Percentiles rank a stretch among this genome's conserved stretches.
These are phyloP conservation scores for Microsporum canis DNA, from an alignment of 2,329 filamentous ascomycete genomes.

Conservation along the genomic window DNA sequence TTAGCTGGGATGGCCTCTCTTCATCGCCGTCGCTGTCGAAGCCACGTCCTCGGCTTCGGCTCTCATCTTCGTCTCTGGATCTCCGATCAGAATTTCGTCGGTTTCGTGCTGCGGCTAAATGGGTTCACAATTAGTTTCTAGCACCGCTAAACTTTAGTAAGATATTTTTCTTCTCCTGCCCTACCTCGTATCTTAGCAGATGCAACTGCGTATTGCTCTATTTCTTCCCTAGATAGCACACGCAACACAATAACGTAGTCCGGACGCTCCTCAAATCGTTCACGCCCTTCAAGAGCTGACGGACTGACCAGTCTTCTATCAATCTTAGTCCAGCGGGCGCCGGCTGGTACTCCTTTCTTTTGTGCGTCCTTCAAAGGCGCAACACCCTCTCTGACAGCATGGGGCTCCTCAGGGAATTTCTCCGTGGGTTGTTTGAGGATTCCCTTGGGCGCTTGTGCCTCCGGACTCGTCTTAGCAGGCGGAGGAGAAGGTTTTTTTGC, in stretches of 20 bases:
- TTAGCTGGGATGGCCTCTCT: not conserved
- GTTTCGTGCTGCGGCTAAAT: slow-evolving; percentile 9
- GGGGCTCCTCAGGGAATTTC: slow-evolving; percentile 76
- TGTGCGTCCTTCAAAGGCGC: slow-evolving; percentile 85
- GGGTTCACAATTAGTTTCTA: not conserved
- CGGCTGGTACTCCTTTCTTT: slow-evolving; percentile 58
- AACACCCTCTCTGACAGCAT: slow-evolving; percentile 76
- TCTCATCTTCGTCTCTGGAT: slow-evolving; percentile 35
- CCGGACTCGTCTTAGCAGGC: slow-evolving; percentile 47
- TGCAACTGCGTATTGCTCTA: slow-evolving; percentile 71
- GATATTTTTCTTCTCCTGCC: slow-evolving; percentile 14
- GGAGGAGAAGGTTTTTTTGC: not conserved
- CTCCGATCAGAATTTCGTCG: slow-evolving; percentile 18
- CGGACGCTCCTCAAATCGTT: slow-evolving; percentile 81
- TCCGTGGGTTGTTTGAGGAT: slow-evolving; percentile 74
- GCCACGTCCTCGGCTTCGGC: slow-evolving; percentile 20
- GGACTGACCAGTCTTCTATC: slow-evolving; percentile 80
- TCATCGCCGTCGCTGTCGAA: slow-evolving; percentile 31
- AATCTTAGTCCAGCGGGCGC: slow-evolving; percentile 89
- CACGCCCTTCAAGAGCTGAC: slow-evolving; percentile 70
- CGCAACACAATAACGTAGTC: slow-evolving; percentile 89
- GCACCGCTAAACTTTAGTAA: not conserved
- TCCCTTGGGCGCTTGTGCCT: slow-evolving; percentile 48
- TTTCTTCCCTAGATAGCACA: slow-evolving; percentile 78
- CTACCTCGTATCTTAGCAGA: slow-evolving; percentile 72